Conservation (phyloP, 306 rosid species). For the Dryas alaskensis region DNA sequence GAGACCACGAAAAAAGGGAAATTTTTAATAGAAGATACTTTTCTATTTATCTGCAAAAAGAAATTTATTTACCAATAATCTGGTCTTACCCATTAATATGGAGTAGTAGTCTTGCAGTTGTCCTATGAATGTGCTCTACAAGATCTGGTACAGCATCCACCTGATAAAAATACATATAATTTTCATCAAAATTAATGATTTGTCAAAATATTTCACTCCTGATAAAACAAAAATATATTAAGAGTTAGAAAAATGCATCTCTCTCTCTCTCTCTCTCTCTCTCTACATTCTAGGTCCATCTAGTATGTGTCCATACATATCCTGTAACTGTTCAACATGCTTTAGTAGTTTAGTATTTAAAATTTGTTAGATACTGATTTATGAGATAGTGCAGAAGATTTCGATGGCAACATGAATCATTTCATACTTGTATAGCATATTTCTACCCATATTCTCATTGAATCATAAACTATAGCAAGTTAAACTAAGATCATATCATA, state of each 20-base stretch:
- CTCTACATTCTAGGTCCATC: no score
- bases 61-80: background rate
- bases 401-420: background rate
- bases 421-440: background rate
- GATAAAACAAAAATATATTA: background rate
- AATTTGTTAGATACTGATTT: background rate
- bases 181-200: constrained; percentile 4
- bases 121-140: constrained; percentile 73
- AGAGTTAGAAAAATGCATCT: background rate
- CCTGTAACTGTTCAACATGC: background rate
- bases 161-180: constrained; percentile 36
- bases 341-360: no score
- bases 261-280: no score
- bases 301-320: background rate
- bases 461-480: background rate
- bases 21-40: background rate
- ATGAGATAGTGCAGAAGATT: background rate
- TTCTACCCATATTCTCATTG: background rate
- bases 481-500: constrained; percentile 3
- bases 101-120: constrained; percentile 77
- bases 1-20: background rate
- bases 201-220: constrained; percentile 2
- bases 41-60: background rate
- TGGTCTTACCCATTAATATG: constrained; percentile 82
- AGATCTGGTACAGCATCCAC: constrained; percentile 98